phyloP scores from a whole-genome alignment of 164 flowering plant genomes.

The Cinnamomum chago region DNA sequence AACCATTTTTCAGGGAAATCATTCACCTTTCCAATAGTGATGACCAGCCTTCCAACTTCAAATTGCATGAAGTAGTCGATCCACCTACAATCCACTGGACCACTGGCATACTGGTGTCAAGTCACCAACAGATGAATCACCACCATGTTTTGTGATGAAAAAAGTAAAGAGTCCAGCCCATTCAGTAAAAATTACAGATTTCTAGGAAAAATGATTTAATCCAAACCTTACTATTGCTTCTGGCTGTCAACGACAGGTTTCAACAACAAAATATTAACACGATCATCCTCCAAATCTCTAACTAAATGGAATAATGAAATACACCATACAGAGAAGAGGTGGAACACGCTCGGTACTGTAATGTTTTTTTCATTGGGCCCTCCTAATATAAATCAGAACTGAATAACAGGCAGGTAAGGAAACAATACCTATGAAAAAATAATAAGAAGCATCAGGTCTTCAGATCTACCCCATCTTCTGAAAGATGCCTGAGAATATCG shows the following conservation, averaged over 20 bases:
- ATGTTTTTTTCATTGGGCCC: background rate
- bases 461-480: slow-evolving; percentile 37
- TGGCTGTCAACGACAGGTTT: background rate
- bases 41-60: too few species aligned
- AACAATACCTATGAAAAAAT: background rate
- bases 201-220: background rate
- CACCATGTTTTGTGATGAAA: too few species aligned
- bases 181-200: background rate
- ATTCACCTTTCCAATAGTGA: too few species aligned
- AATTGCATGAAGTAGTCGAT: too few species aligned
- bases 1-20: too few species aligned
- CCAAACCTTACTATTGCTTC: background rate
- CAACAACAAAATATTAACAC: background rate
- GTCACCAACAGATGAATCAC: too few species aligned
- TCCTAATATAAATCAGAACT: background rate
- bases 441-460: background rate
- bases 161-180: background rate
- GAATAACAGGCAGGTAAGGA: background rate
- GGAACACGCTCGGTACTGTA: background rate
- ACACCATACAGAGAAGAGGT: background rate
- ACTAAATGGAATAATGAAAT: background rate
- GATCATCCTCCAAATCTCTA: background rate
- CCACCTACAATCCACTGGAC: too few species aligned
- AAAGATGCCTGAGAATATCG: slow-evolving; percentile 85
- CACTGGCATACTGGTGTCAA: too few species aligned